Conservation (phyloP, 345 rosid species). For the Pseudoturritis turrita region DNA sequence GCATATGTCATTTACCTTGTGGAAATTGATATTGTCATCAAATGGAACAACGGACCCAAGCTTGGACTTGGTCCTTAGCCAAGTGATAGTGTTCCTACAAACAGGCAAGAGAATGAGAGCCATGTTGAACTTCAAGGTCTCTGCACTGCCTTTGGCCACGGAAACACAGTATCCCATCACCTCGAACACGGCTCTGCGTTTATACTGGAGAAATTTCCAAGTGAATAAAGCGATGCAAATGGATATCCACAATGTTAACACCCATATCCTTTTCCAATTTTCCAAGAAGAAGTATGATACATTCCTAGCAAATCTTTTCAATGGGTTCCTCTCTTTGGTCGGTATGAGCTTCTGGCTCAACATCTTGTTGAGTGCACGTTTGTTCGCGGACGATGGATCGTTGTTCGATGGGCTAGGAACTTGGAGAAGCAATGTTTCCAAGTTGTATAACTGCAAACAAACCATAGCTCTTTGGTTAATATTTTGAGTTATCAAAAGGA, state of each 20-base stretch:
- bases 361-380: constrained; percentile 55
- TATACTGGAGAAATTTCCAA: constrained; percentile 78
- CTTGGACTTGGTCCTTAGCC: constrained; percentile 66
- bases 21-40: constrained; percentile 80
- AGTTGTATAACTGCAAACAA: constrained; percentile 48
- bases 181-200: constrained; percentile 49
- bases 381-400: constrained; percentile 35
- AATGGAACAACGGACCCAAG: constrained; percentile 56
- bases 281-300: constrained; percentile 56
- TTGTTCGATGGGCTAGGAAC: constrained; percentile 53
- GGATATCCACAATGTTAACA: constrained; percentile 54
- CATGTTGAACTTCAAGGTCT: constrained; percentile 78
- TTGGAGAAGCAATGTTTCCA: constrained; percentile 70
- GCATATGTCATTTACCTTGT: constrained; percentile 41
- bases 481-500: no score
- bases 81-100: constrained; percentile 74
- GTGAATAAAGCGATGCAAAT: constrained; percentile 63
- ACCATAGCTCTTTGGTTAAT: not conserved
- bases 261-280: constrained; percentile 84
- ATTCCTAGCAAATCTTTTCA: constrained; percentile 40
- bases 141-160: constrained; percentile 80
- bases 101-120: constrained; percentile 78
- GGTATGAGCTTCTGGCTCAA: constrained; percentile 74
- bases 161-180: constrained; percentile 74
- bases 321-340: constrained; percentile 53